Evolutionary conservation across 1,284 basidiomycete genomes (phyloP).

Genomic region (Pisolithus thermaeus): DNA sequence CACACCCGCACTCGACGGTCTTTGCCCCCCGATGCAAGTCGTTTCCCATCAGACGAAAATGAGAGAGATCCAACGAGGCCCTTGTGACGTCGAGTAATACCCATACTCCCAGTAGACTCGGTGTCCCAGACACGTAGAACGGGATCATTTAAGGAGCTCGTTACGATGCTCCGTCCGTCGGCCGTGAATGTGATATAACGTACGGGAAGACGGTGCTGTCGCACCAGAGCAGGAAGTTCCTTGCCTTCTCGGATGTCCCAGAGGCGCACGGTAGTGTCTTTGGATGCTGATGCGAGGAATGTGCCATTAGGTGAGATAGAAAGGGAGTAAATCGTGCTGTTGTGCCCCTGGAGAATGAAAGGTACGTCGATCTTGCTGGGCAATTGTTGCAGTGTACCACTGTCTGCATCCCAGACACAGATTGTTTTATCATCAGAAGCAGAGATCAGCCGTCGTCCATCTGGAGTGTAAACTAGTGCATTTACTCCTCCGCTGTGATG

Average conservation of each 20-base stretch:
- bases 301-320: conserved; percentile 27
- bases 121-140: conserved; percentile 29
- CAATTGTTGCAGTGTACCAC: conserved; percentile 16
- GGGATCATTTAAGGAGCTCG: conserved; percentile 16
- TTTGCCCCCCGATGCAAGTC: conserved; percentile 23
- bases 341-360: conserved; percentile 20
- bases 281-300: conserved; percentile 30
- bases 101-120: conserved; percentile 29
- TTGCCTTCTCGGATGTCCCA: conserved; percentile 21
- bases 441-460: conserved; percentile 30
- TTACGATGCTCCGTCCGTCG: conserved; percentile 23
- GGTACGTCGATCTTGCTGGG: conserved; percentile 5
- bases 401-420: conserved; percentile 26
- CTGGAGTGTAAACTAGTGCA: conserved; percentile 30
- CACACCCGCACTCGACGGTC: conserved; percentile 28
- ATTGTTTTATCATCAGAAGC: conserved; percentile 29
- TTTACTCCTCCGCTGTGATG: conserved; percentile 24
- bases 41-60: conserved; percentile 24
- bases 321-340: conserved; percentile 24
- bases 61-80: conserved; percentile 22
- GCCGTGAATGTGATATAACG: conserved; percentile 22
- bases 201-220: conserved; percentile 22
- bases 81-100: conserved; percentile 18
- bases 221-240: conserved; percentile 21
- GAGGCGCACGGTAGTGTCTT: conserved; percentile 29